Evolutionary conservation across 768 basidiomycete genomes (phyloP).

Genomic region (Kwoniella pini): DNA sequence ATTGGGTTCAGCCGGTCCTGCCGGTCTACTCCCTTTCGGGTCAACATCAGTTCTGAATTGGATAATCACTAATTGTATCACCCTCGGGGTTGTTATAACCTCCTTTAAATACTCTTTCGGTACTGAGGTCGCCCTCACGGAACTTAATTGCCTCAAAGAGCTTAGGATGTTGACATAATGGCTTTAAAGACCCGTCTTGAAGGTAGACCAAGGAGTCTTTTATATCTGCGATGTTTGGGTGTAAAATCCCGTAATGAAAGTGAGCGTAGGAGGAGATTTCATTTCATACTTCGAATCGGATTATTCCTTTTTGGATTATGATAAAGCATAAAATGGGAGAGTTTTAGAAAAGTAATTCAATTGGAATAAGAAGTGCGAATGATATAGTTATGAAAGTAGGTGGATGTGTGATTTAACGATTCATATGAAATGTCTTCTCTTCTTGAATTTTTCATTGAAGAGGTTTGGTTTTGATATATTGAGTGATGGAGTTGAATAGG

Average conservation of each 20-base stretch:
- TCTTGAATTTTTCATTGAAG: neutral
- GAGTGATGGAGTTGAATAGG: neutral
- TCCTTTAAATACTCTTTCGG: conserved; percentile 61
- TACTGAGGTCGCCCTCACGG: conserved; percentile 64
- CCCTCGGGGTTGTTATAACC: conserved; percentile 70
- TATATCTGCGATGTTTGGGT: conserved; percentile 77
- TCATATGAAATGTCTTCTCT: neutral
- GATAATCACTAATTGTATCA: conserved; percentile 69
- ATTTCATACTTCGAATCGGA: too few relatives aligned
- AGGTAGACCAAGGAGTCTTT: conserved; percentile 86
- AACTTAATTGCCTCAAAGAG: conserved; percentile 62
- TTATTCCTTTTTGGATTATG: too few relatives aligned
- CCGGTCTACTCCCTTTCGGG: conserved; percentile 64
- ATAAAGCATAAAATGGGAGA: conserved; percentile 55
- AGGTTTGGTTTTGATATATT: neutral
- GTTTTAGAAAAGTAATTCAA: neutral
- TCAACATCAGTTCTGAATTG: conserved; percentile 68
- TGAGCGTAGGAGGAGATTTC: conserved; percentile 66
- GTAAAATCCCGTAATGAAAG: conserved; percentile 72
- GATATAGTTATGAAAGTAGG: neutral
- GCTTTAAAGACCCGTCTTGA: conserved; percentile 79
- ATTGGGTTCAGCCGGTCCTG: conserved; percentile 62
- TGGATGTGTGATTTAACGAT: conserved; percentile 3
- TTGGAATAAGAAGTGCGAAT: neutral
- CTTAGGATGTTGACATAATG: conserved; percentile 76